phyloP scores from a whole-genome alignment of 805 yeast genomes.

The Trichomonascus vanleenenianus region DNA sequence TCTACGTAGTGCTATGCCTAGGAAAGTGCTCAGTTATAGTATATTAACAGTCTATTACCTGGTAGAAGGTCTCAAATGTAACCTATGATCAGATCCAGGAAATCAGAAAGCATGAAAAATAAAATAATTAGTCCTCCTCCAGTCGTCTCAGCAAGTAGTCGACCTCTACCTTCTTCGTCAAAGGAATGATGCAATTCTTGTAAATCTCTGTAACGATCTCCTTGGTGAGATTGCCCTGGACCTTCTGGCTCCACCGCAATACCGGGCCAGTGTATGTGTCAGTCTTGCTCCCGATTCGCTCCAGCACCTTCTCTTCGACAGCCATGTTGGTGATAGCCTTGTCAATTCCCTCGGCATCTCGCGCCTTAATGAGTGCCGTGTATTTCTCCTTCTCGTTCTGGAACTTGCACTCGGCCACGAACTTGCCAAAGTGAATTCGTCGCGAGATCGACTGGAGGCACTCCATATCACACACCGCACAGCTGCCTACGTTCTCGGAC shows the following conservation, averaged over 20 bases:
- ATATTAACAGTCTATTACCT: background rate
- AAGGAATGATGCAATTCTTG: constrained; percentile 81
- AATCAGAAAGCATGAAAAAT: too few relatives aligned
- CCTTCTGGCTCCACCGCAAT: constrained; percentile 53
- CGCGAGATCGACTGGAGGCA: constrained; percentile 82
- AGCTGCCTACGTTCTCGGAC: constrained; percentile 79
- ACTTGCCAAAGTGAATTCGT: constrained; percentile 93
- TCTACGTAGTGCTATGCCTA: too few relatives aligned
- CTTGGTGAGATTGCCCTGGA: constrained; percentile 70
- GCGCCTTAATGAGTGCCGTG: constrained; percentile 53
- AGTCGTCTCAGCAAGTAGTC: constrained; percentile 81
- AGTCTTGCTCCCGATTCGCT: constrained; percentile 72
- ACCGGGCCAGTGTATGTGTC: constrained; percentile 87
- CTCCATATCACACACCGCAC: constrained; percentile 77
- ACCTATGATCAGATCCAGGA: too few relatives aligned
- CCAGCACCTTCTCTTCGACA: constrained; percentile 78
- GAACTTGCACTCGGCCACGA: constrained; percentile 95
- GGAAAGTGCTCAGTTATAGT: too few relatives aligned
- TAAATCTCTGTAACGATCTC: constrained; percentile 77
- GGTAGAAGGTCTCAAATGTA: background rate
- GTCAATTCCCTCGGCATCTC: constrained; percentile 66
- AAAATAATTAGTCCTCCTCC: constrained; percentile 39
- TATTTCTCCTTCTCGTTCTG: constrained; percentile 56
- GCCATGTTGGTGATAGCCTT: constrained; percentile 77
- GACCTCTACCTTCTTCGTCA: constrained; percentile 92